Evolutionary conservation across 2,329 filamentous ascomycete genomes (phyloP), one percentile per base, ranked within the genome.

Genomic region (Colletotrichum brevisporum): DNA sequence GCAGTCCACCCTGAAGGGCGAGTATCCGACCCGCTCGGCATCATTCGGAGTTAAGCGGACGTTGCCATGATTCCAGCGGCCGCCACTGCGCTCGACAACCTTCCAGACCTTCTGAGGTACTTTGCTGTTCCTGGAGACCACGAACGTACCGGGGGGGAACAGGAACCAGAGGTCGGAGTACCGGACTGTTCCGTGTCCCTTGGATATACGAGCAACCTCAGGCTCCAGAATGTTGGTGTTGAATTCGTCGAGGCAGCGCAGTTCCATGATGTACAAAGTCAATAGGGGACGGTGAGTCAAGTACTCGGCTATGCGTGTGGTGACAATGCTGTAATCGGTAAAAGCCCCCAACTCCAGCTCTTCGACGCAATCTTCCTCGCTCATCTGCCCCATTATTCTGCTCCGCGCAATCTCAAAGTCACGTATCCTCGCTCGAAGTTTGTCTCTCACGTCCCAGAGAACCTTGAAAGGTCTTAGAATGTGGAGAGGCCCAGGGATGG

Each of bases 161-260:
- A 56, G 4, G 21, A 31, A 56, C 53, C 53, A 56, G 16, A 56
- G 53, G 0, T 56, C 53, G 8, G 31, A 21, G n/a, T 41, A 56
- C 3, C 50, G 18, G 26, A 52, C 21, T 1, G 50, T 12, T 2
- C 12, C 50, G 0, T 2, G 21, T 21, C 26, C 10, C 5, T 13
- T 16, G 9, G 21, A 26, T 13, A 52, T 26, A 4, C 50, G 50
- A 9, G 4, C 26, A 6, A 43, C 41, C 13, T n/a, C 41, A 3
- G 41, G 41, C 41, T 43, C 41, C 1, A 43, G 6, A 4, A 43
- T 8, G 4, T 43, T n/a, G 6, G 41, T 43, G 3, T n/a, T 43
- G 6, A 43, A 43, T 10, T 43, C 41, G 1, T 43, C 41, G 6
- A 43, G 13, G 41, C 41, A 43, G 13, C 15, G 41, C 15, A 43